Base-by-base conservation (phyloP, 2,329 filamentous ascomycete species). In the Aureobasidium mangrovei region DNA sequence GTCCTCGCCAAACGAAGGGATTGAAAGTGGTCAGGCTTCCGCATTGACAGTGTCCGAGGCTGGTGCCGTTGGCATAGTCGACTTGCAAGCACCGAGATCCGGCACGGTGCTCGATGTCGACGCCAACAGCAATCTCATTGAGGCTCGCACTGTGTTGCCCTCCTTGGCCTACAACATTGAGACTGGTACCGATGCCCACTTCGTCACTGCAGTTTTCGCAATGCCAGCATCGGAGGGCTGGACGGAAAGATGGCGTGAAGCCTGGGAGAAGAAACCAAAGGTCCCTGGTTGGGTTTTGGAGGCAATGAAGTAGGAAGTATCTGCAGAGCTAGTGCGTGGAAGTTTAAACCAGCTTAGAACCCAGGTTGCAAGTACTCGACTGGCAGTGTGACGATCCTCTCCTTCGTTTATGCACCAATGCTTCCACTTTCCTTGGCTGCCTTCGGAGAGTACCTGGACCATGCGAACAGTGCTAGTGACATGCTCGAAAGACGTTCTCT, bases 61-160 rank as follows among this genome's bases (percentile, higher is more conserved):
- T 8, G 77, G 77, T 0, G 76, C 70, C 26, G 75, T 78, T 1
- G 77, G 77, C 0, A 76, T 79, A 9, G 66, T 68, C 3, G 77
- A 79, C 54, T 56, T 78, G 38, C 61, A 67, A 4, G 48, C 49
- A 7, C 40, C 54, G n/a, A 74, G 84, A 24, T 70, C 68, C 53
- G 86, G 85, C 3, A 82, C 78, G 64, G 74, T 88, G 28, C 80
- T 90, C 45, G 82, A 88, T 55, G 84, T 85, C 8, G 87, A 91
- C 65, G 85, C 86, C 5, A 90, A 91, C 70, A 86, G 83, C 45
- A 91, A 91, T 68, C 70, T 91, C 33, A 75, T 89, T 2, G 83
- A 88, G 70, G 81, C 82, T 56, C 73, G 86, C 56, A 88, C 84
- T 3, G 76, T 85, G 40, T 79, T 91, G 60, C 87, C 87, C 27